Base-by-base conservation (phyloP, 2,329 filamentous ascomycete genomes). In the Didymella arachidicola region DNA sequence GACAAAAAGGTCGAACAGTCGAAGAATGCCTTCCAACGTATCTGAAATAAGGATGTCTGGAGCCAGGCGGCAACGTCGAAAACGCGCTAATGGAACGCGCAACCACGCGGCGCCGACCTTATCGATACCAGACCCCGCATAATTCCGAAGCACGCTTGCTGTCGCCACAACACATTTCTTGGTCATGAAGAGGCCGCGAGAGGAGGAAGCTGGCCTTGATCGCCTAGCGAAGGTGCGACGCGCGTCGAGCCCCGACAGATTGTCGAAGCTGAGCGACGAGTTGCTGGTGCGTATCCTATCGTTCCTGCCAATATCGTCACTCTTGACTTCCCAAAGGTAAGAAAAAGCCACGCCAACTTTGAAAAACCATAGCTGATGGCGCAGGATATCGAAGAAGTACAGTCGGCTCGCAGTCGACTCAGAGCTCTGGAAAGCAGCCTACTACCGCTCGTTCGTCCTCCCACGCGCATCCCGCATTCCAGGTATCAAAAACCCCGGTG, bases 401-500 rank as follows among this genome's bases (percentile, higher is more conserved):
- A 83, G 87, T 66, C 82, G 82, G 38, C 83, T 98, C 18, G 85
- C 91, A 7, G 83, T 85, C 53, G 95, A 98, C 76, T 89, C 90
- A 0, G 92, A 97, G 73, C 80, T 98, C 56, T 99, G 95, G 95
- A 95, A 94, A 75, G 84, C 85, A 14, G 86, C 92, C 48, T 99
- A 97, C 78, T 97, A 96, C 78, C 84, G 87, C 26, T 88, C 90
- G 62, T 98, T 96, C 77, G 91, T 97, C 29, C 84, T 91, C 34
- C 93, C 92, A 38, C 87, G 93, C 70, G 90, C 90, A 34, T 84
- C 90, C 65, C 87, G 90, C 57, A 87, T 94, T 55, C 90, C 91
- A 0, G 89, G 89, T 22, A 84, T 89, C 32, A 83, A 79, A 68
- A 79, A 80, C 36, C 65, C 75, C 2, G 58, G 54, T 30, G 59